A percentile compares a stretch with the other conserved stretches of the same genome.
Conservation (phyloP, 768 basidiomycete genomes). For the Tephrocybe sp. region DNA sequence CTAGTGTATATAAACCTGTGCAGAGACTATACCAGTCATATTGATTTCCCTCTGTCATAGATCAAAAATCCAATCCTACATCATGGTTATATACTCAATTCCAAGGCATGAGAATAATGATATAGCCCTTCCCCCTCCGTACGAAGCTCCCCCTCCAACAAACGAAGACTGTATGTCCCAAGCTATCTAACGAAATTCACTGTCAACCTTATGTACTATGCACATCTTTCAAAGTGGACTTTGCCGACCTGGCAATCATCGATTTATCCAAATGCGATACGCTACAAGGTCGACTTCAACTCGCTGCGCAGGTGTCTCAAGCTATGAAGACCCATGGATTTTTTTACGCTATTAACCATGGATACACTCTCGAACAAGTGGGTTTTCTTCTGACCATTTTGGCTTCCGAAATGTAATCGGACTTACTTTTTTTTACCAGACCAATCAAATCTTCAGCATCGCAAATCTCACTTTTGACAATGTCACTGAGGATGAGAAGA, state of each 20-base stretch:
- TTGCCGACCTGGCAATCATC: constrained; percentile 51
- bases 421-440: constrained; percentile 23
- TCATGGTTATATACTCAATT: too few relatives aligned
- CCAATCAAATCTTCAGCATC: constrained; percentile 42
- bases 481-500: constrained; percentile 39
- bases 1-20: too few relatives aligned
- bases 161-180: constrained; percentile 8
- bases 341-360: constrained; percentile 50
- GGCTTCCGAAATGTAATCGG: too few relatives aligned
- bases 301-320: constrained; percentile 40
- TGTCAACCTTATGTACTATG: not conserved
- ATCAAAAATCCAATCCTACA: too few relatives aligned
- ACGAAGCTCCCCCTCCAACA: constrained; percentile 15
- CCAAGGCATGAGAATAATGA: too few relatives aligned
- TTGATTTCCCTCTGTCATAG: too few relatives aligned
- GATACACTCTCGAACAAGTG: constrained; percentile 40
- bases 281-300: constrained; percentile 31
- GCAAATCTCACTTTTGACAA: constrained; percentile 39
- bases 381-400: too few relatives aligned
- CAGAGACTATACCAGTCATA: too few relatives aligned
- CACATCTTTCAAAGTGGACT: constrained; percentile 24
- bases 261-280: constrained; percentile 43
- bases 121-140: not conserved
- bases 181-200: too few relatives aligned
- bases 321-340: constrained; percentile 45